Percentiles rank a stretch among this genome's conserved stretches.
Conservation (phyloP, 2,329 filamentous ascomycete species). For the Geosmithia putterillii region DNA sequence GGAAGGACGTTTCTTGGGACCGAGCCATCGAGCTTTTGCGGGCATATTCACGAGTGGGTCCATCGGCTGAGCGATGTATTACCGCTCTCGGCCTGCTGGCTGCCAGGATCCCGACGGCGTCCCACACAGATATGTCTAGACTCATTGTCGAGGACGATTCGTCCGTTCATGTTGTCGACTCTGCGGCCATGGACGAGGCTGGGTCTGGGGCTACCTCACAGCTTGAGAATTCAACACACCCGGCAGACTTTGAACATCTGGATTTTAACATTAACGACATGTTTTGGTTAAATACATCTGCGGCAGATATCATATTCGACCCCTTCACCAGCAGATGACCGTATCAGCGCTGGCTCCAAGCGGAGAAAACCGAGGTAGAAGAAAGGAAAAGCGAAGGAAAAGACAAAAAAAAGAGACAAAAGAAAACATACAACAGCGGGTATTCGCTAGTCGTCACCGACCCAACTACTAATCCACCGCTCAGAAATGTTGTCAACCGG, state of each 20-base stretch:
- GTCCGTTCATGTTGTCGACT: no score
- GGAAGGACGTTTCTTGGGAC: conserved; percentile 1
- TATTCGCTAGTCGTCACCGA: no score
- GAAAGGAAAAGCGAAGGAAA: no score
- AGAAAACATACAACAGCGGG: no score
- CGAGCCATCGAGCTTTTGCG: conserved; percentile 2
- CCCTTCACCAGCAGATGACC: no score
- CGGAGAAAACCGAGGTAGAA: no score
- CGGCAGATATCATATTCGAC: neutral
- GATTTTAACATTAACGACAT: neutral
- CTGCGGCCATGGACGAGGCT: neutral
- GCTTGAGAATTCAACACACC: neutral
- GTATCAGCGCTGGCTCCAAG: no score
- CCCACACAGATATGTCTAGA: neutral
- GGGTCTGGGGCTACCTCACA: neutral
- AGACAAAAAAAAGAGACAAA: no score
- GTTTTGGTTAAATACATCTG: conserved; percentile 1
- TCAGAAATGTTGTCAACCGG: no score
- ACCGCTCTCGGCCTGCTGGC: conserved; percentile 2
- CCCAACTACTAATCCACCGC: no score
- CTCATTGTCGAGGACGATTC: no score
- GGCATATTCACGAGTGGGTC: conserved; percentile 2
- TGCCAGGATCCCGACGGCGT: conserved; percentile 1
- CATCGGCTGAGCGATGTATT: conserved; percentile 3
- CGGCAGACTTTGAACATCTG: neutral